Evolutionary conservation across 2,329 filamentous ascomycete species (phyloP), one percentile per base, ranked within the genome.

Genomic region (Colletotrichum euphorbiae): DNA sequence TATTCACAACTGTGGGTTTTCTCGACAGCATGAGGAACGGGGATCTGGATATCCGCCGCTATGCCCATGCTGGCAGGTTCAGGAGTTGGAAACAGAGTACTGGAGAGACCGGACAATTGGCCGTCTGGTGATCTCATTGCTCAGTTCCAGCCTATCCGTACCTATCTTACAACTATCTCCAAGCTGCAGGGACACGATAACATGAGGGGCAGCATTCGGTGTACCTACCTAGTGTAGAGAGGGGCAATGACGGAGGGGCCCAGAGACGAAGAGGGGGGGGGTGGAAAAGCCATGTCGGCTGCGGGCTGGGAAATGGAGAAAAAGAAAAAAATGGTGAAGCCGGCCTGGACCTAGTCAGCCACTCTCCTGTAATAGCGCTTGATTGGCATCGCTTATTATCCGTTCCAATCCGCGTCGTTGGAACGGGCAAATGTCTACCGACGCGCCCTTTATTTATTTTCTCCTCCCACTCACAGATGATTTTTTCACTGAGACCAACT

Each of bases 361-460:
- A 51, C 8, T 54, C 8, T 54, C 38, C 40, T 15, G 31, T 15
- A n/a, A n/a, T n/a, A 24, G 38, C 36, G 45, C 55, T 48, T 66
- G 66, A 65, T 65, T 65, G 66, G 61, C 54, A 64, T 45, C 65
- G 61, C 61, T 66, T 69, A 54, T 65, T 55, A 50, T 11, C 61
- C 65, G 61, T 65, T 28, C 61, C 61, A 69, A 65, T 59, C 48
- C 24, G 48, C 61, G 48, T 69, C 66, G 54, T 59, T 60, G 61
- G 54, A 50, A 56, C 61, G 66, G 66, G 55, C 46, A 65, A 69
- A 66, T 60, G 40, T 46, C 15, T 17, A 31, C 66, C 66, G 66
- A 69, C 54, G 40, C 42, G 61, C 61, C 24, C 42, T 40, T 31
- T 63, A 45, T 33, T n/a, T 48, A 42, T 46, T 9, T 12, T 13